phyloP scores from a whole-genome alignment of 2,329 filamentous ascomycete genomes.

The Hyphodiscus sp. region DNA sequence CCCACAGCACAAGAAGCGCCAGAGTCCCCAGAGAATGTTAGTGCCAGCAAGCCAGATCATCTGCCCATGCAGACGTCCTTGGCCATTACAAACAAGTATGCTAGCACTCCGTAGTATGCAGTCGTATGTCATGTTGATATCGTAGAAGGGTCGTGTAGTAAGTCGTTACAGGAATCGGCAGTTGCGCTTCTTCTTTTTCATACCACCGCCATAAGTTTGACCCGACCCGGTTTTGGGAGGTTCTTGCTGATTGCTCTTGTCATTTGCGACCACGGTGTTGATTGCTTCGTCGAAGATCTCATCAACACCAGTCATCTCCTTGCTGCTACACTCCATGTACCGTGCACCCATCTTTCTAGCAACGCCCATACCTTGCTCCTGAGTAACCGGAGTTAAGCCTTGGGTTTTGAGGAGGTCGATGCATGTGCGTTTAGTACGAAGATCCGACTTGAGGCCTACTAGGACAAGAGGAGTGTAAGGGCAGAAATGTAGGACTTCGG shows the following conservation, averaged over 20 bases:
- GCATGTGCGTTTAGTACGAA: conserved; percentile 90
- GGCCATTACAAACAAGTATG: conserved; percentile 14
- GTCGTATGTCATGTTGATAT: conserved; percentile 28
- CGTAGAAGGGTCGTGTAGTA: conserved; percentile 21
- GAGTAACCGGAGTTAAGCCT: conserved; percentile 88
- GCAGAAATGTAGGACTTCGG: conserved; percentile 97
- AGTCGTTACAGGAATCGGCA: conserved; percentile 64
- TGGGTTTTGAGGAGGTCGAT: conserved; percentile 99
- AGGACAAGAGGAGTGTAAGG: conserved; percentile 94
- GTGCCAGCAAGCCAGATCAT: conserved; percentile 13
- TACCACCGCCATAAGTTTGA: conserved; percentile 32
- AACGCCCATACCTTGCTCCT: conserved; percentile 80
- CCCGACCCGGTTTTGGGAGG: conserved; percentile 9
- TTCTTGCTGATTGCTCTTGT: conserved; percentile 48
- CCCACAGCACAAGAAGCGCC: conserved; percentile 21
- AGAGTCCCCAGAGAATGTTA: conserved; percentile 10
- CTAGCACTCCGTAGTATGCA: conserved; percentile 26
- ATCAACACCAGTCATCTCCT: conserved; percentile 93
- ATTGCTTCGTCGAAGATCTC: conserved; percentile 94
- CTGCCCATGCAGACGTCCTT: conserved; percentile 16
- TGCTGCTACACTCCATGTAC: conserved; percentile 98
- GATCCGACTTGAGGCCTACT: conserved; percentile 92
- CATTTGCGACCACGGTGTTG: conserved; percentile 79
- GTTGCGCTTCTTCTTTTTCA: conserved; percentile 78
- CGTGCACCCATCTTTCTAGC: conserved; percentile 89